These are phyloP conservation scores for Aspergillus cejpii DNA, from an alignment of 2,329 filamentous ascomycete genomes.

Conservation along the genomic window DNA sequence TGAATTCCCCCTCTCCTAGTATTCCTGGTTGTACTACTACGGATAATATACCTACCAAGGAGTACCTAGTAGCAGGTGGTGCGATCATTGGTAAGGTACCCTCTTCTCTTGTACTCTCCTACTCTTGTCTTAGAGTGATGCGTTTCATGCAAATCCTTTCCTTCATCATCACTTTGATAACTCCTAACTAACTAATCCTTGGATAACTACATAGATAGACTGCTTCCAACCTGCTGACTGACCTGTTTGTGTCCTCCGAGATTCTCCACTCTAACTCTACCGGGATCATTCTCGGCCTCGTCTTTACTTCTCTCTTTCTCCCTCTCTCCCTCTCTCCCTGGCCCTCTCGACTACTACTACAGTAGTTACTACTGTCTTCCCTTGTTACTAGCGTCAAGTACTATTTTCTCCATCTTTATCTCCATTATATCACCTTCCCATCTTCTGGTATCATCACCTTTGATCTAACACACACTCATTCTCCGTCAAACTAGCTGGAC, in stretches of 20 bases:
- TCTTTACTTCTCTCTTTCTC: conserved; percentile 13
- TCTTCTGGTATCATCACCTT: conserved; percentile 6
- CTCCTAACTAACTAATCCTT: background rate
- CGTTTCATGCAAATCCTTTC: no score
- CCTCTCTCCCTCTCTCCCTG: conserved; percentile 7
- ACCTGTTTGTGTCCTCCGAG: conserved; percentile 15
- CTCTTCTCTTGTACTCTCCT: no score
- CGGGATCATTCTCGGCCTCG: conserved; percentile 20
- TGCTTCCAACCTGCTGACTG: conserved; percentile 4
- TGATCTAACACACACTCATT: background rate
- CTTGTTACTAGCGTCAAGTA: conserved; percentile 8
- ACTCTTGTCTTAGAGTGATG: no score
- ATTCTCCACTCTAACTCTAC: conserved; percentile 23
- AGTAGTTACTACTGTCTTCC: conserved; percentile 4
- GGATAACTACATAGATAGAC: background rate
- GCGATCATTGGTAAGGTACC: no score
- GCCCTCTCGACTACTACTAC: conserved; percentile 4
- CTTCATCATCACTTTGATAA: no score
- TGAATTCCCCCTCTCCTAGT: no score
- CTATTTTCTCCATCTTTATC: conserved; percentile 8
- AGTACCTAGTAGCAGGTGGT: no score
- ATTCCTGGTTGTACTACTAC: no score
- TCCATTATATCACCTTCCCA: conserved; percentile 11
- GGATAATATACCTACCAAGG: no score
- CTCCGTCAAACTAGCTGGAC: background rate